Conservation (phyloP, 306 rosid species). For the Begonia masoniana region DNA sequence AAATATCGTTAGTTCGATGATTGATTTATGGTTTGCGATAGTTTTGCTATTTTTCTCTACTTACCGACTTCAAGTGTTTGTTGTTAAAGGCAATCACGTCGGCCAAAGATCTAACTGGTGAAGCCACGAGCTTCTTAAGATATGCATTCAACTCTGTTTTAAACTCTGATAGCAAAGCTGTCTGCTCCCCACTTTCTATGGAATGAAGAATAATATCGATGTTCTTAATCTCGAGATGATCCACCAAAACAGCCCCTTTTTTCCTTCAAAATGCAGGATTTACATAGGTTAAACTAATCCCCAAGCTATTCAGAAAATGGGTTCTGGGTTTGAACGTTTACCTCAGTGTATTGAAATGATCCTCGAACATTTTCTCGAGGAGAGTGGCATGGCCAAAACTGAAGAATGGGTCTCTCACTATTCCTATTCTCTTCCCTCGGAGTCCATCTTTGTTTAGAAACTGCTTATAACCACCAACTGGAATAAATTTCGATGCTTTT, state of each 20-base stretch:
- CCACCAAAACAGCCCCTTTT: slow-evolving; percentile 20
- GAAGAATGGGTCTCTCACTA: slow-evolving; percentile 14
- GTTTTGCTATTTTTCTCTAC: background rate
- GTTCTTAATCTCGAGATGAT: slow-evolving; percentile 19
- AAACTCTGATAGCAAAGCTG: slow-evolving; percentile 13
- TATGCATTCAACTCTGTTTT: slow-evolving; percentile 22
- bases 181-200: slow-evolving; percentile 10
- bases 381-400: slow-evolving; percentile 3
- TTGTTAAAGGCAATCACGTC: slow-evolving; percentile 24
- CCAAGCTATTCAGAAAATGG: background rate
- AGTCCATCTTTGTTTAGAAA: slow-evolving; percentile 18
- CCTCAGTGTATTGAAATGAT: slow-evolving; percentile 18
- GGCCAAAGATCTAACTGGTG: slow-evolving; percentile 16
- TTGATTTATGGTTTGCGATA: background rate
- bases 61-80: slow-evolving; percentile 10
- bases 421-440: slow-evolving; percentile 27
- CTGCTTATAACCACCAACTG: slow-evolving; percentile 22
- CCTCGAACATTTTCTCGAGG: slow-evolving; percentile 6
- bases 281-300: background rate
- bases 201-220: background rate
- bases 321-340: slow-evolving; percentile 1
- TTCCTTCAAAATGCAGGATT: slow-evolving; percentile 7
- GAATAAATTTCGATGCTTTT: slow-evolving; percentile 20
- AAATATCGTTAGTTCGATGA: background rate
- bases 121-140: slow-evolving; percentile 13